phyloP scores from a whole-genome alignment of 139 green algal species.

The Haematococcus lacustris region DNA sequence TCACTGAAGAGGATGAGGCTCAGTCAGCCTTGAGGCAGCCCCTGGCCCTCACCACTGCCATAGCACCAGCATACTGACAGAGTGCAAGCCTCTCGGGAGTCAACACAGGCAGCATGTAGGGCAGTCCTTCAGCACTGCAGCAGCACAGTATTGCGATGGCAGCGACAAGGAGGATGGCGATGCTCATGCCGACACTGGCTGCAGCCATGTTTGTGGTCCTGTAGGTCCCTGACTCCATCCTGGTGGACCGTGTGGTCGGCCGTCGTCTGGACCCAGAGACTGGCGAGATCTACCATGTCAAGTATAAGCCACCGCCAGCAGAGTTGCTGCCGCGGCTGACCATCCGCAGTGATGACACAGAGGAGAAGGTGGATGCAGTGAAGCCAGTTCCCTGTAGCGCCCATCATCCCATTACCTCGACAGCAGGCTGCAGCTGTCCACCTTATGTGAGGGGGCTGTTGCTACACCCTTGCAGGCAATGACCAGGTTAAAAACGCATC shows the following conservation, averaged over 20 bases:
- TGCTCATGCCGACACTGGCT: neutral
- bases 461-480: constrained; percentile 31
- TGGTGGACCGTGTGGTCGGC: constrained; percentile 92
- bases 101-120: too few species aligned
- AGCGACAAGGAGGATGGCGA: too few species aligned
- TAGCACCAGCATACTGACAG: too few species aligned
- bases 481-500: constrained; percentile 63
- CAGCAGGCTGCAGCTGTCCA: neutral
- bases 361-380: constrained; percentile 82
- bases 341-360: constrained; percentile 86
- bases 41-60: too few species aligned
- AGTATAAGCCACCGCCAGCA: constrained; percentile 78
- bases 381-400: neutral
- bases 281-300: constrained; percentile 88
- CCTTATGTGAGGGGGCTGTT: too few species aligned
- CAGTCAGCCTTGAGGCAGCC: too few species aligned
- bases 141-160: too few species aligned
- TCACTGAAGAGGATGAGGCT: too few species aligned
- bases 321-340: constrained; percentile 63
- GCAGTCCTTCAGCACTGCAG: too few species aligned
- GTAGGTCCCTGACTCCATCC: constrained; percentile 86
- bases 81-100: too few species aligned
- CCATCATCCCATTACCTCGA: neutral
- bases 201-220: neutral
- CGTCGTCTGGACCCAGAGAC: constrained; percentile 88